phyloP scores from a whole-genome alignment of 176 grass and related monocot species.

The Aechmea fasciata region DNA sequence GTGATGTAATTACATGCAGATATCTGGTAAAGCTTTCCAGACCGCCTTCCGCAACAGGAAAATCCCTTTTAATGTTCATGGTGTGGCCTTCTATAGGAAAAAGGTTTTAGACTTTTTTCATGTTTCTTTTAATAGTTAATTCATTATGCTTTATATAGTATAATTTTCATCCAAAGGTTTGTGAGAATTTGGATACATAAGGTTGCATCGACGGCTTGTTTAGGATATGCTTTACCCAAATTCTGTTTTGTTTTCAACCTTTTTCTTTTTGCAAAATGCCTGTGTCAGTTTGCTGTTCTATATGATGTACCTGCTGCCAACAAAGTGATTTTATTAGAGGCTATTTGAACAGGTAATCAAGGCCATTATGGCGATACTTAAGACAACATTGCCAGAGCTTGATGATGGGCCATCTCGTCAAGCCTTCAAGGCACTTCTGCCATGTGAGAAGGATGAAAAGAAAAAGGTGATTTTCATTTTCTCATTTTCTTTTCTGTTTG shows the following conservation, averaged over 20 bases:
- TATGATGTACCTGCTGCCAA: not conserved
- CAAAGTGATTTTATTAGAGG: not conserved
- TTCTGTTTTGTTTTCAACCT: not conserved
- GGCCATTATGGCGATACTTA: conserved; percentile 80
- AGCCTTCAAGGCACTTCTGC: conserved; percentile 80
- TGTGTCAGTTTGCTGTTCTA: not conserved
- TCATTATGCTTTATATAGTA: not conserved
- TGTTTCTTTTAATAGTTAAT: not conserved
- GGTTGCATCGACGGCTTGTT: not conserved
- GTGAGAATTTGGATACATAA: not conserved
- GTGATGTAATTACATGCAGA: conserved; percentile 34
- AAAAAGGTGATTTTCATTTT: conserved; percentile 45
- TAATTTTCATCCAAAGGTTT: not conserved
- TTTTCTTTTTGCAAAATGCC: not conserved
- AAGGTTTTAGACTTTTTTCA: conserved; percentile 40
- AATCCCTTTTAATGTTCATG: conserved; percentile 95
- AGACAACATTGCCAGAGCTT: conserved; percentile 58
- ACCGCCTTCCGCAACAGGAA: conserved; percentile 79
- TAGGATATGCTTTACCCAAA: not conserved
- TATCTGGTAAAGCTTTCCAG: conserved; percentile 97
- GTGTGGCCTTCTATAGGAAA: conserved; percentile 94
- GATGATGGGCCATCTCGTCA: conserved; percentile 69
- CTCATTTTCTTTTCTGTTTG: conserved; percentile 5
- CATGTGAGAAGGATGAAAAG: conserved; percentile 82
- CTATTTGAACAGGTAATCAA: conserved; percentile 50